Evolutionary conservation across 257 asterid species (phyloP).

Genomic region (Solanum arcanum): DNA sequence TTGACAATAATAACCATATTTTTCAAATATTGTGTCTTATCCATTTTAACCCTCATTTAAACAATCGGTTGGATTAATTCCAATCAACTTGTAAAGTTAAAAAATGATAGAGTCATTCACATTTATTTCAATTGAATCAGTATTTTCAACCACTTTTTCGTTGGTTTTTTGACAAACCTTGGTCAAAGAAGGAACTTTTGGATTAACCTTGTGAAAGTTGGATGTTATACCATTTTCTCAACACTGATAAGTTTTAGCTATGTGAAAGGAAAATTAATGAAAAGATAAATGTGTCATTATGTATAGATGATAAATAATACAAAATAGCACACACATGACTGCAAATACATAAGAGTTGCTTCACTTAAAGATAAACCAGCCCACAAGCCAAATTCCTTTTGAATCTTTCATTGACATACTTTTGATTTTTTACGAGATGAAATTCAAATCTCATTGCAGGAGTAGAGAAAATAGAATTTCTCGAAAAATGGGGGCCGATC

Average conservation of each 20-base stretch:
- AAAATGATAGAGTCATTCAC: not conserved
- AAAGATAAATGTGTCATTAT: not conserved
- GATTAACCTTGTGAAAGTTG: not conserved
- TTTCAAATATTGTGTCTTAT: too few relatives aligned
- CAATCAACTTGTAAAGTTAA: too few relatives aligned
- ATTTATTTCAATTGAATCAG: too few relatives aligned
- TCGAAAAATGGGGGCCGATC: not conserved
- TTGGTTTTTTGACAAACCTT: too few relatives aligned
- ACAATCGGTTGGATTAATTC: too few relatives aligned
- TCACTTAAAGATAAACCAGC: not conserved
- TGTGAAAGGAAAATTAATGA: too few relatives aligned
- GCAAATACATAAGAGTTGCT: not conserved
- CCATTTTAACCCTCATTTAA: too few relatives aligned
- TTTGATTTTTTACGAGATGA: not conserved
- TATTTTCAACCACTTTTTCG: not conserved
- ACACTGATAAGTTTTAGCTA: too few relatives aligned
- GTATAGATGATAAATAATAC: not conserved
- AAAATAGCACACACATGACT: not conserved
- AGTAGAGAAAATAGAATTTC: not conserved
- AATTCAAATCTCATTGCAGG: not conserved
- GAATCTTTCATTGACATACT: not conserved
- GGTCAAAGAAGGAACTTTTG: not conserved
- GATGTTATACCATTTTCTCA: too few relatives aligned
- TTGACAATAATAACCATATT: too few relatives aligned
- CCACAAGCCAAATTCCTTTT: not conserved